Conservation (phyloP, 2,329 filamentous ascomycete species). For the Diaporthe aspalathi region DNA sequence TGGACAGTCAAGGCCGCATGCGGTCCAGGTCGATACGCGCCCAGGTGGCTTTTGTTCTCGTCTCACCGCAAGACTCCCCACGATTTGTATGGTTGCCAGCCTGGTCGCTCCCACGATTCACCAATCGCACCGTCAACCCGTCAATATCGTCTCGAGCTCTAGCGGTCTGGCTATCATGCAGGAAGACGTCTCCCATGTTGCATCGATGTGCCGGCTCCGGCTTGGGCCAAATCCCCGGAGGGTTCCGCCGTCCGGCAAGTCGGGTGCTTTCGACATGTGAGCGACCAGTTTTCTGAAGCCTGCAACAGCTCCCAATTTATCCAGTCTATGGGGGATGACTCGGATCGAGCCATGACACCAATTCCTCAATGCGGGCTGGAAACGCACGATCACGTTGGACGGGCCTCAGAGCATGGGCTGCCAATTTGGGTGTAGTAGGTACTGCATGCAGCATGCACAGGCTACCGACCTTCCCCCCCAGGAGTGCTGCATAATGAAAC, state of each 20-base stretch:
- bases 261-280: not conserved
- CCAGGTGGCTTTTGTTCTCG: conserved; percentile 9
- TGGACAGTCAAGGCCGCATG: conserved; percentile 14
- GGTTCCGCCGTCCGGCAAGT: not conserved
- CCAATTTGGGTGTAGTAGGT: conserved; percentile 9
- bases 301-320: not conserved
- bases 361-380: conserved; percentile 1
- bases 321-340: not conserved
- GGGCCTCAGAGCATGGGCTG: not conserved
- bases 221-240: not conserved
- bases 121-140: conserved; percentile 6
- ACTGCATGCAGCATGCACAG: conserved; percentile 4
- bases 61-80: conserved; percentile 23
- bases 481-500: not conserved
- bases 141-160: conserved; percentile 14
- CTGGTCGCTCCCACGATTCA: not conserved
- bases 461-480: not conserved
- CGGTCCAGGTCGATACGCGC: conserved; percentile 25
- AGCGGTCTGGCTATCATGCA: conserved; percentile 34
- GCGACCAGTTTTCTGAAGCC: not conserved
- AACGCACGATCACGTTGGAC: conserved; percentile 3
- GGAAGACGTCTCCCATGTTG: not conserved
- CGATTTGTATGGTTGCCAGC: conserved; percentile 14
- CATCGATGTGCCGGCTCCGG: conserved; percentile 25
- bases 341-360: not conserved